Conservation (phyloP, 2,329 filamentous ascomycete genomes). For the Fusarium avenaceum region DNA sequence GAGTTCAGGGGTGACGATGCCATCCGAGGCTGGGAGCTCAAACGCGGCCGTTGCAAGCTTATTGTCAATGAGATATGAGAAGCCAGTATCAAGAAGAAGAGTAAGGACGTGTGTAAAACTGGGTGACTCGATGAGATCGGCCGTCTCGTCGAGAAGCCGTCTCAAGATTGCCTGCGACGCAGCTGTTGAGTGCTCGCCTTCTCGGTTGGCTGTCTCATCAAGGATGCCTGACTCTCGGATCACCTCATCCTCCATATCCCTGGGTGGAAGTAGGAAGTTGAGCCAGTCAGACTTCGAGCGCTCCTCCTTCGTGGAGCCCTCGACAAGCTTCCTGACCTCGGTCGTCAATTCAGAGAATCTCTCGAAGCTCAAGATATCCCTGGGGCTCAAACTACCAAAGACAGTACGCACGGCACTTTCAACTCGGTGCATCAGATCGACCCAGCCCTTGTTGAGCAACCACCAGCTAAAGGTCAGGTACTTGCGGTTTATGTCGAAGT, state of each 20-base stretch:
- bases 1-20: constrained; percentile 63
- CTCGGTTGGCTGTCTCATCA: constrained; percentile 59
- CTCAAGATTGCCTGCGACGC: constrained; percentile 74
- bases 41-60: constrained; percentile 86
- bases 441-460: constrained; percentile 92
- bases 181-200: constrained; percentile 54
- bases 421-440: constrained; percentile 83
- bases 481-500: constrained; percentile 95
- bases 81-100: constrained; percentile 87
- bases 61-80: constrained; percentile 84
- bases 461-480: constrained; percentile 99
- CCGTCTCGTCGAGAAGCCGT: constrained; percentile 92
- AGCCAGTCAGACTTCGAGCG: constrained; percentile 76
- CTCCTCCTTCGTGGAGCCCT: constrained; percentile 68
- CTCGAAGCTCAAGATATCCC: constrained; percentile 87
- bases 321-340: constrained; percentile 86
- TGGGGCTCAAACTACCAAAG: constrained; percentile 88
- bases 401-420: constrained; percentile 88
- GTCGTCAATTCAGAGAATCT: constrained; percentile 84
- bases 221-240: constrained; percentile 87
- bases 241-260: constrained; percentile 83
- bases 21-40: constrained; percentile 62
- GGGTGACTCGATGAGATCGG: constrained; percentile 94
- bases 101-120: constrained; percentile 89
- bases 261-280: constrained; percentile 83